Base-by-base conservation (phyloP, 2,329 filamentous ascomycete genomes). In the Aspergillus sp. region DNA sequence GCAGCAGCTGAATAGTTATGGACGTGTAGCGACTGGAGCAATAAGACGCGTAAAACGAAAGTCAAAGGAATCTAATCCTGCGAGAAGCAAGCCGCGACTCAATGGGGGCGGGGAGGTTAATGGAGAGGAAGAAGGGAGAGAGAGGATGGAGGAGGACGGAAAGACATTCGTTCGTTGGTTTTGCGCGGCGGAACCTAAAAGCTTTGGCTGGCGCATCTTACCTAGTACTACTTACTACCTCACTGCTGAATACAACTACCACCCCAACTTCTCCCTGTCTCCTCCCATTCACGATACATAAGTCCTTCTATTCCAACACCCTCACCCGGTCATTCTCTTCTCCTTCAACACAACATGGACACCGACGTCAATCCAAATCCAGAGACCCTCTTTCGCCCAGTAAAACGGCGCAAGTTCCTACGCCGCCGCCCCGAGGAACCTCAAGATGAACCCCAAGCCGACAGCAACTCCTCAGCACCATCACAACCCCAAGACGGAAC, bases 341-440 rank as follows among this genome's bases (percentile, higher is more conserved):
- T 20, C 30, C 14, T 19, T 30, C 33, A 26, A 32, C 33, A 19
- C 26, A 59, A 4, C 3, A 73, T 73, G 69, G 62, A 71, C 41
- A 54, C 63, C 2, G 61, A 70, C 17, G 35, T 53, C 7, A 53
- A 59, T 16, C 30, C 54, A 36, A 33, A 53, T 1, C 54, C 67
- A 4, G 67, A 71, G 40, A 60, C 74, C 6, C 55, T 76, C 11
- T 80, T 80, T 57, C 71, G 78, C 30, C 70, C 78, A 14, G 70
- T 70, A 7, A 82, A 82, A 66, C 73, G 75, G 50, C 71, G 78
- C 54, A 82, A 79, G 60, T 74, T 79, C 49, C 68, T 77, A 56
- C 76, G 78, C 50, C 77, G 75, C 57, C 73, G 78, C 13, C 49
- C 55, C 32, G 61, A 64, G 38, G 60, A 65, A 16, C 33, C 33